Percentiles rank a stretch among this genome's conserved stretches.
Evolutionary conservation across 2,329 filamentous ascomycete genomes (phyloP).

Genomic region (Septoria linicola): DNA sequence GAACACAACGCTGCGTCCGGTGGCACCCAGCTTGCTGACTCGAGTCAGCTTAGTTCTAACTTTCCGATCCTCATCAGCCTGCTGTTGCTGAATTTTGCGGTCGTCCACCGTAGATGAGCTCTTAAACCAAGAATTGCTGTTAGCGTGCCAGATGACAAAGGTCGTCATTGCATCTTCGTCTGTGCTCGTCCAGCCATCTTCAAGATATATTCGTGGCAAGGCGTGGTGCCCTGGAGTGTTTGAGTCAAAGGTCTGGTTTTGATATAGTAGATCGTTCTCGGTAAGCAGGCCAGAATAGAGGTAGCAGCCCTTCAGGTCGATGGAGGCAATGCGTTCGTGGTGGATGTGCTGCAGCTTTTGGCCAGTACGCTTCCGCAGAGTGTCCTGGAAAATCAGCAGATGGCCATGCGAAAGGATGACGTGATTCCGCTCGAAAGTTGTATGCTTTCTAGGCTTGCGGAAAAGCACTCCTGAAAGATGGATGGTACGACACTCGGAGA

Average conservation of each 20-base stretch:
- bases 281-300: slow-evolving; percentile 64
- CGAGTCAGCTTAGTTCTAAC: slow-evolving; percentile 51
- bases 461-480: slow-evolving; percentile 63
- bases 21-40: slow-evolving; percentile 60
- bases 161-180: slow-evolving; percentile 67
- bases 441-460: slow-evolving; percentile 62
- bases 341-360: slow-evolving; percentile 60
- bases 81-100: slow-evolving; percentile 24
- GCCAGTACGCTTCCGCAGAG: slow-evolving; percentile 56
- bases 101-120: slow-evolving; percentile 37
- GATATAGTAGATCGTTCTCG: slow-evolving; percentile 61
- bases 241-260: slow-evolving; percentile 63
- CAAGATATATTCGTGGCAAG: slow-evolving; percentile 59
- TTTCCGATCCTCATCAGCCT: slow-evolving; percentile 10
- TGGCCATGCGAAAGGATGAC: slow-evolving; percentile 62
- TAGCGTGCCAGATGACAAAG: slow-evolving; percentile 66
- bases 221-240: slow-evolving; percentile 61
- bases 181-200: slow-evolving; percentile 60
- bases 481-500: slow-evolving; percentile 61
- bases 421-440: slow-evolving; percentile 60
- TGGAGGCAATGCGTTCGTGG: slow-evolving; percentile 58
- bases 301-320: slow-evolving; percentile 64
- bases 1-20: slow-evolving; percentile 64
- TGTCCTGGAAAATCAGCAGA: slow-evolving; percentile 62
- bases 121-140: slow-evolving; percentile 57